Conservation (phyloP, 306 rosid species). For the Citrullus colocynthis region DNA sequence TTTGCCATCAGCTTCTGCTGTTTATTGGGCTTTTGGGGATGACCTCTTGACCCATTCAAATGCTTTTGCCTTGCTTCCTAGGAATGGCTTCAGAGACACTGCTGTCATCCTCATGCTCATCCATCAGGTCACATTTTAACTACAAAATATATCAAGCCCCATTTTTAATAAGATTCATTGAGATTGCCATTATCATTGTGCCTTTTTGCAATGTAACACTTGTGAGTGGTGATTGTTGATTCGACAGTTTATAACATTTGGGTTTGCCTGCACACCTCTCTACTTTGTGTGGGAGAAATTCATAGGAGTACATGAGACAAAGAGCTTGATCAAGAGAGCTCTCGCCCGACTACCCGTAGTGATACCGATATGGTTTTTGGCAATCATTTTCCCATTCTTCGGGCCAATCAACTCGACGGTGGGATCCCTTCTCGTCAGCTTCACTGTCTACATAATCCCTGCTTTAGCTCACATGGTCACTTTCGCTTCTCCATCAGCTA, state of each 20-base stretch:
- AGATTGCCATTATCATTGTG: background rate
- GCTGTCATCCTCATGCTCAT: constrained; percentile 95
- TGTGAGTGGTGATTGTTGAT: background rate
- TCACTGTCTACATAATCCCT: constrained; percentile 97
- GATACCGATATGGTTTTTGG: constrained; percentile 93
- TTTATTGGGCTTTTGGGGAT: constrained; percentile 97
- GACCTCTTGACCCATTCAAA: constrained; percentile 77
- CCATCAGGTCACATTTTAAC: constrained; percentile 53
- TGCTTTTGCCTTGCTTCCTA: constrained; percentile 83
- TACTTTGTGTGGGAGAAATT: constrained; percentile 99
- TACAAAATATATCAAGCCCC: background rate
- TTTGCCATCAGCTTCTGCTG: constrained; percentile 86
- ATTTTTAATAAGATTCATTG: background rate
- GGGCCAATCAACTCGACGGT: constrained; percentile 95
- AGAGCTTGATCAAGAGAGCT: constrained; percentile 73
- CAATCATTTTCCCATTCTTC: constrained; percentile 90
- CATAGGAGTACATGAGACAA: constrained; percentile 69
- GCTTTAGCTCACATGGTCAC: constrained; percentile 91
- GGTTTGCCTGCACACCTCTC: constrained; percentile 96
- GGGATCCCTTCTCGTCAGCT: constrained; percentile 95
- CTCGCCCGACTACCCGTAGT: constrained; percentile 81
- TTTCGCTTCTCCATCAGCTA: constrained; percentile 63
- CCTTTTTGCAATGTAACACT: background rate
- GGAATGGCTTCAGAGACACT: constrained; percentile 53
- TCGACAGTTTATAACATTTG: constrained; percentile 86